phyloP scores from a whole-genome alignment of 192 early-diverging fungal genomes.

The Linnemannia exigua region DNA sequence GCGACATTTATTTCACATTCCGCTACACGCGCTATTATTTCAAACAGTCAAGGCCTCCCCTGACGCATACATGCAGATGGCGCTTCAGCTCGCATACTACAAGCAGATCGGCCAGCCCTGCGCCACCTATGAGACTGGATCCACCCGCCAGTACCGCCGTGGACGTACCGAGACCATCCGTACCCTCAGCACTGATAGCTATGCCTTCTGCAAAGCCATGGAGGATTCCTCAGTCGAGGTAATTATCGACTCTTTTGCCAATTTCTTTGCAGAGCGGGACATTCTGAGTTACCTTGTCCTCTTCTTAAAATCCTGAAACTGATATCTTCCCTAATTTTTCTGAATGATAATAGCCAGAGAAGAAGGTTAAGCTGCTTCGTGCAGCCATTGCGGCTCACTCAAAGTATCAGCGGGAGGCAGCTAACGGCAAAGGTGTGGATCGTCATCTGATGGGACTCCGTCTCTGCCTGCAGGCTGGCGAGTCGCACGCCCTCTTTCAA shows the following conservation, averaged over 20 bases:
- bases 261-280: neutral
- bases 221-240: slow-evolving; percentile 60
- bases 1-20: neutral
- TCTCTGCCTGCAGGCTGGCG: slow-evolving; percentile 62
- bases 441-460: slow-evolving; percentile 87
- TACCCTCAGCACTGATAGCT: slow-evolving; percentile 78
- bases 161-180: slow-evolving; percentile 93
- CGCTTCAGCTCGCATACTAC: slow-evolving; percentile 87
- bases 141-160: slow-evolving; percentile 82
- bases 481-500: slow-evolving; percentile 61
- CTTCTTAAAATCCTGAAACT: neutral
- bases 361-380: slow-evolving; percentile 73
- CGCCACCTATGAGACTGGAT: slow-evolving; percentile 89
- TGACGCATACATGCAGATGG: slow-evolving; percentile 92
- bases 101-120: slow-evolving; percentile 74
- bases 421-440: slow-evolving; percentile 86
- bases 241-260: neutral
- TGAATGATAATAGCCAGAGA: slow-evolving; percentile 38
- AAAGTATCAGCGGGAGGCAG: slow-evolving; percentile 75
- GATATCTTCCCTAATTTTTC: neutral
- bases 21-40: neutral
- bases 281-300: neutral
- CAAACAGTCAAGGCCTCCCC: slow-evolving; percentile 66
- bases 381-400: slow-evolving; percentile 77
- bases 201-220: slow-evolving; percentile 79